Evolutionary conservation across 345 rosid species (phyloP).

Genomic region (Citrus australasica): DNA sequence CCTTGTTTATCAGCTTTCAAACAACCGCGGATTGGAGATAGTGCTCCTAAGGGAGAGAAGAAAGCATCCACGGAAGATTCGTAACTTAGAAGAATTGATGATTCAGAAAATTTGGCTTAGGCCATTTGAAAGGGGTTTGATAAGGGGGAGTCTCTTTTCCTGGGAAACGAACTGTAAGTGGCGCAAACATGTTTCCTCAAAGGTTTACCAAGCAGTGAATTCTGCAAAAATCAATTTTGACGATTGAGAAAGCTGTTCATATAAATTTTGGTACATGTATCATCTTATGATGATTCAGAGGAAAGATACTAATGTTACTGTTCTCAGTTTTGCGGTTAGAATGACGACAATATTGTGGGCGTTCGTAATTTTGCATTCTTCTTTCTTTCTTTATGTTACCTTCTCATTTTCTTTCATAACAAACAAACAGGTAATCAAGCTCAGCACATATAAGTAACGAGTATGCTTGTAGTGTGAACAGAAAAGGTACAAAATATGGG

Average conservation of each 20-base stretch:
- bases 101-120: neutral
- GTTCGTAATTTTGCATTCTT: neutral
- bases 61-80: constrained; percentile 12
- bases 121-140: neutral
- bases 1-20: constrained; percentile 30
- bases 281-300: neutral
- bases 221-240: constrained; percentile 21
- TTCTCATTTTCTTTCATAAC: neutral
- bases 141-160: neutral
- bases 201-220: neutral
- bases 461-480: neutral
- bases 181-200: neutral
- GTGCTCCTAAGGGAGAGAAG: constrained; percentile 15
- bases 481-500: accelerated
- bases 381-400: neutral
- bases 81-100: neutral
- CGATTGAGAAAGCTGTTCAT: constrained; percentile 4
- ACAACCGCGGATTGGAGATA: constrained; percentile 20
- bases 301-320: neutral
- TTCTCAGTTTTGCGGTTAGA: neutral
- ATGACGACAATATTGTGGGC: neutral
- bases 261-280: constrained; percentile 9
- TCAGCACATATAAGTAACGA: neutral
- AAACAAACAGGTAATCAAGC: neutral
- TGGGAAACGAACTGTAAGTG: neutral